Percentiles rank a stretch among this genome's conserved stretches.
These are phyloP conservation scores for Penicillium aurantiogriseum DNA, from an alignment of 2,329 filamentous ascomycete genomes.

Conservation along the genomic window DNA sequence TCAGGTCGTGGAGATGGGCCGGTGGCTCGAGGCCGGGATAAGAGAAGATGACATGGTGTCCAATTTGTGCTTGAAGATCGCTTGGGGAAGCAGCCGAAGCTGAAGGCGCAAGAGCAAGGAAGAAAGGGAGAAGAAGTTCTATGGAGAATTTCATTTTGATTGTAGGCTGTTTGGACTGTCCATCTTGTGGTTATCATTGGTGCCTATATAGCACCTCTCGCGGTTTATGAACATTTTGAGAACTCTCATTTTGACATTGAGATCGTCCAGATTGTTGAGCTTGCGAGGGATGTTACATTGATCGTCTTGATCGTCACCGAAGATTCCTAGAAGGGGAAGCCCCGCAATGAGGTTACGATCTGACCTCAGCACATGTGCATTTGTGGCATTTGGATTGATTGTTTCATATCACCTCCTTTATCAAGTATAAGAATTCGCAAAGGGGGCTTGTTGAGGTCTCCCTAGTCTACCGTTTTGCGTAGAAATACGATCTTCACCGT, in stretches of 20 bases:
- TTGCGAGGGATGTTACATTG: conserved; percentile 10
- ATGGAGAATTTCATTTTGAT: conserved; percentile 6
- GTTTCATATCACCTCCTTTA: background rate
- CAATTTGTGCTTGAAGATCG: conserved; percentile 18
- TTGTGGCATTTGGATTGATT: background rate
- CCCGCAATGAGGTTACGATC: conserved; percentile 8
- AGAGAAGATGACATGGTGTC: conserved; percentile 35
- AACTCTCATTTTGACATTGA: background rate
- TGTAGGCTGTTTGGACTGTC: background rate
- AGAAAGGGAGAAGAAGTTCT: conserved; percentile 3
- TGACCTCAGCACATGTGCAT: background rate
- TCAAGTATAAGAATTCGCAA: background rate
- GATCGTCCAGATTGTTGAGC: background rate
- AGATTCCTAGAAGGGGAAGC: background rate
- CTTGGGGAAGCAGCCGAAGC: background rate
- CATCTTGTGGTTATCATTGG: background rate
- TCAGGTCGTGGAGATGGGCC: conserved; percentile 24
- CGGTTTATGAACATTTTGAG: background rate
- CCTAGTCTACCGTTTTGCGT: too few species aligned
- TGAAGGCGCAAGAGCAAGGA: background rate
- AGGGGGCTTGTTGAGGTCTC: background rate
- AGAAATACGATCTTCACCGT: background rate
- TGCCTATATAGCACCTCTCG: background rate
- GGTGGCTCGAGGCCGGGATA: conserved; percentile 30
- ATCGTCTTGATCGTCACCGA: conserved; percentile 13